Conservation (phyloP, 2,329 filamentous ascomycete species). For the Penicillium sp. region DNA sequence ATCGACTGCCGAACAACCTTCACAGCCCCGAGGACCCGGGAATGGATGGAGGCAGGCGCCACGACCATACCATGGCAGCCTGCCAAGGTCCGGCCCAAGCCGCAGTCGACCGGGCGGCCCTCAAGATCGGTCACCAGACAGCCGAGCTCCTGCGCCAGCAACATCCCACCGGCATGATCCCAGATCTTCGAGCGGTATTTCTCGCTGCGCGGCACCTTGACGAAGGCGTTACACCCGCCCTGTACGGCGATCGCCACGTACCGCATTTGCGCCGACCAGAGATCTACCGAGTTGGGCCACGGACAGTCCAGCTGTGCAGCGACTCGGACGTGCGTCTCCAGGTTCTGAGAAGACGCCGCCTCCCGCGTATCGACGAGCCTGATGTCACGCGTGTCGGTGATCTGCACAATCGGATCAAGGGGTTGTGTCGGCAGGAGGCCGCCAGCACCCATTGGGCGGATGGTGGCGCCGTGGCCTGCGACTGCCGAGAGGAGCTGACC, state of each 20-base stretch:
- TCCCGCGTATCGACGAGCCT: constrained; percentile 48
- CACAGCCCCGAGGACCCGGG: constrained; percentile 32
- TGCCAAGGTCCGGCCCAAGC: constrained; percentile 40
- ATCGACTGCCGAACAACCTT: constrained; percentile 17
- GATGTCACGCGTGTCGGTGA: constrained; percentile 32
- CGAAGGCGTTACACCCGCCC: constrained; percentile 49
- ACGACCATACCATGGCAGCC: constrained; percentile 44
- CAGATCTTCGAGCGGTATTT: constrained; percentile 51
- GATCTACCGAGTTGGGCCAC: constrained; percentile 49
- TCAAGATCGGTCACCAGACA: constrained; percentile 52
- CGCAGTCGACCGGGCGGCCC: constrained; percentile 51
- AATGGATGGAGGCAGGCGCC: constrained; percentile 39
- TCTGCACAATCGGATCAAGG: constrained; percentile 28
- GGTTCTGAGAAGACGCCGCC: constrained; percentile 38
- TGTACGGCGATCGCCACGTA: constrained; percentile 52
- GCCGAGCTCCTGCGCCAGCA: constrained; percentile 52
- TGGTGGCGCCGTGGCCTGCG: constrained; percentile 44
- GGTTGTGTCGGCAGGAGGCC: constrained; percentile 33
- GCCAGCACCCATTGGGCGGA: constrained; percentile 39
- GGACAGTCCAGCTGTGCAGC: constrained; percentile 39
- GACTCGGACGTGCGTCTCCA: constrained; percentile 41
- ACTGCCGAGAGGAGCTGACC: constrained; percentile 54
- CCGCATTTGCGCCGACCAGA: constrained; percentile 55
- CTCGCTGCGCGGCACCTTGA: constrained; percentile 48
- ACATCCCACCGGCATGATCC: constrained; percentile 56